phyloP scores from a whole-genome alignment of 169 alveolate genomes.

The Cryptosporidium xiaoi region DNA sequence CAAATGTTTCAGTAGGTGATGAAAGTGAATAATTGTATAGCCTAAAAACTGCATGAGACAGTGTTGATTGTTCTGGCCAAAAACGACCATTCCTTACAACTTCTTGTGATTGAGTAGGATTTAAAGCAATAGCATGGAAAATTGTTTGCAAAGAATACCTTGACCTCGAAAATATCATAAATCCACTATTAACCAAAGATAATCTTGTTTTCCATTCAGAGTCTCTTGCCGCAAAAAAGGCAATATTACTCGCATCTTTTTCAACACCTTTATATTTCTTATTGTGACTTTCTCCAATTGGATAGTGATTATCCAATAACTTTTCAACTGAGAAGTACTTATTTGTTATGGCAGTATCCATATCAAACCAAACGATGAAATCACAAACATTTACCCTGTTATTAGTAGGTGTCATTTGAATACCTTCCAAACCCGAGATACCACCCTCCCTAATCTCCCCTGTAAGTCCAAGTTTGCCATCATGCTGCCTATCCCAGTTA shows the following conservation, averaged over 20 bases:
- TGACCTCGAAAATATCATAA: conserved; percentile 29
- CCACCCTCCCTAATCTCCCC: conserved; percentile 6
- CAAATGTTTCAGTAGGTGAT: conserved; percentile 19
- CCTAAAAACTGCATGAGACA: conserved; percentile 17
- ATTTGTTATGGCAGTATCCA: conserved; percentile 53
- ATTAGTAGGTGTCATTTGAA: conserved; percentile 65
- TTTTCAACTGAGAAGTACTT: conserved; percentile 49
- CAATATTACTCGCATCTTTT: conserved; percentile 19
- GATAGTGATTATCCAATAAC: not conserved
- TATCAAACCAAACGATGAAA: conserved; percentile 62
- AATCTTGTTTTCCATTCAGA: conserved; percentile 50
- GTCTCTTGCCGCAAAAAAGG: conserved; percentile 38
- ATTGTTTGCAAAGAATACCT: conserved; percentile 33
- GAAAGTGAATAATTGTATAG: conserved; percentile 20
- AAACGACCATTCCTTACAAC: conserved; percentile 36
- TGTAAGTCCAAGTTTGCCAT: conserved; percentile 15
- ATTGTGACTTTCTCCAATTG: not conserved
- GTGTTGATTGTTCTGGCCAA: conserved; percentile 72
- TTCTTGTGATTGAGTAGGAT: conserved; percentile 25
- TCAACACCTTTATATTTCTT: conserved; percentile 18
- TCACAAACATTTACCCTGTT: conserved; percentile 45
- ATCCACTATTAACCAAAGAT: conserved; percentile 66
- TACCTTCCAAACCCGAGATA: conserved; percentile 21
- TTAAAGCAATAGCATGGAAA: conserved; percentile 43
- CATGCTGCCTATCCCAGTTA: conserved; percentile 47